Percentiles rank a stretch among this genome's conserved stretches.
phyloP scores from a whole-genome alignment of 495 filamentous ascomycete genomes.

The Lasiosphaeria ovina region DNA sequence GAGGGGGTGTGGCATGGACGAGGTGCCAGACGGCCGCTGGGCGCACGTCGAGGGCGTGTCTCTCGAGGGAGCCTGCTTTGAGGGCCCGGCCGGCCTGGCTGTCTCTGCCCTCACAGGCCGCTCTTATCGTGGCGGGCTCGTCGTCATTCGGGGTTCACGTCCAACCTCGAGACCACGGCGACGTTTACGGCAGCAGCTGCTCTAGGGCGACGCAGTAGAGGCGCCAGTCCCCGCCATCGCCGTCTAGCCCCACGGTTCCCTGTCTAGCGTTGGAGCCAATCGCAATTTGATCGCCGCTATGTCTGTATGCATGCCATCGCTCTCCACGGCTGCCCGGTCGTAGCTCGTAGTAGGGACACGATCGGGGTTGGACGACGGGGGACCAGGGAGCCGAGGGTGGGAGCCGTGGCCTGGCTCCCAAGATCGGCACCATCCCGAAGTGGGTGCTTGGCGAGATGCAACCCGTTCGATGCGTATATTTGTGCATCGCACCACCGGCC shows the following conservation, averaged over 20 bases:
- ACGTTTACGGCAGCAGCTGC: conserved; percentile 8
- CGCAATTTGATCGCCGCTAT: background rate
- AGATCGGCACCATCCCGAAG: background rate
- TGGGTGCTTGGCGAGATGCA: background rate
- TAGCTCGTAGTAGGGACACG: no score
- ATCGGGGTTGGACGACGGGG: background rate
- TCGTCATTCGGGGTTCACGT: no score
- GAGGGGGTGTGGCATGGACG: conserved; percentile 8
- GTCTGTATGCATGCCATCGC: background rate
- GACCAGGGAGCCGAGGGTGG: background rate
- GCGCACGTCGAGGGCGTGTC: conserved; percentile 21
- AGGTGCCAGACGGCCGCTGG: conserved; percentile 10
- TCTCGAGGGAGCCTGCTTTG: conserved; percentile 9
- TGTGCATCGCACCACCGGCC: background rate
- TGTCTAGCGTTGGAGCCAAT: background rate
- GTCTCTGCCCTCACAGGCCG: no score
- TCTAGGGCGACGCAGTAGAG: conserved; percentile 18
- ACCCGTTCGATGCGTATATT: background rate
- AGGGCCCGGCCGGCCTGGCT: background rate
- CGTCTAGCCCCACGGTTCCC: background rate
- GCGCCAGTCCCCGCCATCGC: conserved; percentile 16
- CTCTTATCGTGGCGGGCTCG: no score
- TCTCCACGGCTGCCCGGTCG: background rate
- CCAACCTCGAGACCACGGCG: background rate
- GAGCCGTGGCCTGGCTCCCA: background rate